Evolutionary conservation across 1,139 yeast genomes (phyloP), one percentile per base, ranked within the genome.

Genomic region (Nakaseomyces delphensis): DNA sequence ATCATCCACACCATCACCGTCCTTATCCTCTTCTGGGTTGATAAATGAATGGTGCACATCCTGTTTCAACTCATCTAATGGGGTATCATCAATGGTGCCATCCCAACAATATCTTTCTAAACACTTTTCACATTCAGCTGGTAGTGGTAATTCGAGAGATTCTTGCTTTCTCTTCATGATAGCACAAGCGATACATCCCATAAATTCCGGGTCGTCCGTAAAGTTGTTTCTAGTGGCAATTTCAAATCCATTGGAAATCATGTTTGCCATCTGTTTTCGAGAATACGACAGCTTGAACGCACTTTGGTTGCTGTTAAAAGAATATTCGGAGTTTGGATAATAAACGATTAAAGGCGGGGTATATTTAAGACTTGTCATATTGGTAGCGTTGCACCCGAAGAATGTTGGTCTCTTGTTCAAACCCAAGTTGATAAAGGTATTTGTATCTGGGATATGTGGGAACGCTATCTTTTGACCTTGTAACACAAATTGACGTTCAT

Each of bases 111-210:
- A 85, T 25, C 69, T 68, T 28, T 66, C 59, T 57, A 86, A 82
- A 62, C 96, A 87, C 43, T 66, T 49, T 48, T 73, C 63, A 69
- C 96, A 87, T 59, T 82, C 86, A 1, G 73, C 79, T 3, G 86
- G 72, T 48, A 78, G 79, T 14, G 71, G 66, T 27, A 69, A 60
- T 21, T 80, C 79, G 39, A 70, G 65, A 56, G 93, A 74, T 65
- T 85, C 93, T 57, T 80, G 79, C 40, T 81, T 77, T 59, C 96
- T 77, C 62, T 85, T 80, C 45, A 86, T 70, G 42, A 86, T 76
- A 8, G 96, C 96, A 69, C 96, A 87, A 0, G 86, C 84, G 40
- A 86, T 76, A 68, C 96, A 87, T 4, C 81, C 73, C 41, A 74
- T 71, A 80, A 86, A 87, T 41, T 82, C 80, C 1, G 67, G 62